Conservation (phyloP, 805 yeast species). For the Schizosaccharomyces pombe region DNA sequence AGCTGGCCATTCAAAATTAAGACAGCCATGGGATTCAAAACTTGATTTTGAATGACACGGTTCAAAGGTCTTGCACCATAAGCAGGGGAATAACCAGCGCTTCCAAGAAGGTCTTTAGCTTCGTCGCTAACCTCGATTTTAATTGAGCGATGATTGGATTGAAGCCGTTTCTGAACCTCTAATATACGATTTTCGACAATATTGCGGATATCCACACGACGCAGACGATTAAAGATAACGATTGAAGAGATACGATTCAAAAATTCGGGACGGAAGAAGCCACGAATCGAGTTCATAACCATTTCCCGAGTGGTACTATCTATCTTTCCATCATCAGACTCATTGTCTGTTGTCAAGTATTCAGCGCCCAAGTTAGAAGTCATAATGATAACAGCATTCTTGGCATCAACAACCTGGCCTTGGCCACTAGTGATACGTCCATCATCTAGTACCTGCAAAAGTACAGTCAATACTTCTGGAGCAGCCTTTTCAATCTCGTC, state of each 20-base stretch:
- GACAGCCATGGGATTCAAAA: slow-evolving; percentile 75
- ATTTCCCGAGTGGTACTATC: slow-evolving; percentile 43
- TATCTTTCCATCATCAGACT: slow-evolving; percentile 27
- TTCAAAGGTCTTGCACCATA: slow-evolving; percentile 88
- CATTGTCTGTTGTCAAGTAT: slow-evolving; percentile 45
- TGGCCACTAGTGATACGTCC: slow-evolving; percentile 88
- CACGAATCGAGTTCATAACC: slow-evolving; percentile 64
- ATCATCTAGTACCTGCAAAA: slow-evolving; percentile 82
- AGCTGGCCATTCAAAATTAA: slow-evolving; percentile 69
- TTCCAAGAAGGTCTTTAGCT: slow-evolving; percentile 63
- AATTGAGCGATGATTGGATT: slow-evolving; percentile 57
- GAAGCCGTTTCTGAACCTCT: slow-evolving; percentile 73
- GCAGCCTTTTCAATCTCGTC: slow-evolving; percentile 98
- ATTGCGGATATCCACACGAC: slow-evolving; percentile 75
- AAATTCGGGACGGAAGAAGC: slow-evolving; percentile 92
- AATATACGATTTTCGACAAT: slow-evolving; percentile 65
- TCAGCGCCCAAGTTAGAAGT: slow-evolving; percentile 95
- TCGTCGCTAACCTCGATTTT: slow-evolving; percentile 46
- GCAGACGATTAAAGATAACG: slow-evolving; percentile 76
- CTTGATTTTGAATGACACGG: slow-evolving; percentile 69
- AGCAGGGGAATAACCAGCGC: slow-evolving; percentile 73
- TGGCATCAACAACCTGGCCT: slow-evolving; percentile 81
- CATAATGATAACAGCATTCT: slow-evolving; percentile 82
- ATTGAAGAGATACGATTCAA: slow-evolving; percentile 85
- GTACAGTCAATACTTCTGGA: slow-evolving; percentile 82